Base-by-base conservation (phyloP, 306 rosid genomes). In the Delonix regia region DNA sequence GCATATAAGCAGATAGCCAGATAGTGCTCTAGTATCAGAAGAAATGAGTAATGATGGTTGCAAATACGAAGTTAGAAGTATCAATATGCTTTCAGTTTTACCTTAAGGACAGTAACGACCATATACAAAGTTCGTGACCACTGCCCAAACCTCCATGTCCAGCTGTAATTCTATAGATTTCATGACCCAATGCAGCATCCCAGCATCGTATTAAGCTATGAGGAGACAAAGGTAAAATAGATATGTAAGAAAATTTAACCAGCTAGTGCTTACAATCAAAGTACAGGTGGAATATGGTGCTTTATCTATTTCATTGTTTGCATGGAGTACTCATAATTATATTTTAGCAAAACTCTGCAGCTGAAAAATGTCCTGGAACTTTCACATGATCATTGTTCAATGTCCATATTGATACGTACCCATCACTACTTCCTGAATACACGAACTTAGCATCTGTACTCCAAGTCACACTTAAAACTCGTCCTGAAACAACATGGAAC, bases 341-440 rank as follows among this genome's bases (percentile, higher is more conserved):
- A 11, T 24, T 39, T 21, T 21, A 12, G 30, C 25, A 30, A 34
- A 56, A 69, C 21, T n/a, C 45, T 52, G 41, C 8, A 22, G 9
- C 52, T 11, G n/a, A 30, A 28, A 71, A 51, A 33, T 24, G 60
- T 19, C 39, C 51, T 3, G 9, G 9, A 74, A 73, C 18, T 69
- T 24, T 42, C 57, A 55, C 66, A 47, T 39, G 52, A 44, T 28
- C 70, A 68, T 22, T 48, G 22, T 55, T 75, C 51, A 19, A 75
- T 34, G 63, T 66, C 28, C 65, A 56, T 8, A 79, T 75, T 64
- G 36, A 59, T 41, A 80, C 97, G 1, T 87, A 96, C 99, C 99
- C 99, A 67, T 96, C 91, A 83, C 91, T 96, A 79, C 94, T 96
- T 72, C 99, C 98, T 15, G 96, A 87, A 87, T 84, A 96, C 88